Evolutionary conservation across 352 stramenopile genomes (phyloP).

Genomic region (Globisporangium paddicum): DNA sequence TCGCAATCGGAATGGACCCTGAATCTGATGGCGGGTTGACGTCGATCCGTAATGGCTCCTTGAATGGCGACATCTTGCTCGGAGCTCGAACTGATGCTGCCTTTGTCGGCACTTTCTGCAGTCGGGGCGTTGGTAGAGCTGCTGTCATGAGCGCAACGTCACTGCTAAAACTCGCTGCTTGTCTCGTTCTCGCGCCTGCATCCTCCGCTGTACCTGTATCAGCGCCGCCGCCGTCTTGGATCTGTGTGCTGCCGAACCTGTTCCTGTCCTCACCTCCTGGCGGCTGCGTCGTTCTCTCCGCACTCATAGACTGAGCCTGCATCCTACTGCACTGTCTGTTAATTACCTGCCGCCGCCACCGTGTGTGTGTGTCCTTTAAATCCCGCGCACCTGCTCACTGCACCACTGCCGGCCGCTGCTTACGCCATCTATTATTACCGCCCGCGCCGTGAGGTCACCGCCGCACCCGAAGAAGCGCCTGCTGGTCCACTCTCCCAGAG

Average conservation of each 20-base stretch:
- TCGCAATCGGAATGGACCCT: slow-evolving; percentile 11
- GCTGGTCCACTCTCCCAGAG: background rate
- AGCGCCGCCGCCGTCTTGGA: background rate
- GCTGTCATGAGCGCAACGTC: background rate
- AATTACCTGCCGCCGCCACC: background rate
- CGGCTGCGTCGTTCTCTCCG: background rate
- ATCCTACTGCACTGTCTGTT: background rate
- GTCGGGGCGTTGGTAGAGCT: background rate
- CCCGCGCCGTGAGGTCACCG: background rate
- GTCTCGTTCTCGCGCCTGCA: background rate
- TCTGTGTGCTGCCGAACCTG: background rate
- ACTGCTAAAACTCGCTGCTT: background rate
- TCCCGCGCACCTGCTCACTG: background rate
- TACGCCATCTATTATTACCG: background rate
- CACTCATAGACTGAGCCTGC: background rate
- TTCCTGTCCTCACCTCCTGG: background rate
- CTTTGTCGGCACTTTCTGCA: slow-evolving; percentile 4
- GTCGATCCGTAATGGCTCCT: slow-evolving; percentile 39
- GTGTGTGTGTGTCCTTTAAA: background rate
- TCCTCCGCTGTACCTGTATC: background rate
- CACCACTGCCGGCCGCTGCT: background rate
- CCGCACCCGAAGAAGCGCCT: background rate
- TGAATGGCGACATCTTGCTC: slow-evolving; percentile 13
- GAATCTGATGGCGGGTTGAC: slow-evolving; percentile 24
- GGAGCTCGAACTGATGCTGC: slow-evolving; percentile 7